Base-by-base conservation (phyloP, 1,139 yeast species). In the Nadsonia commutata region DNA sequence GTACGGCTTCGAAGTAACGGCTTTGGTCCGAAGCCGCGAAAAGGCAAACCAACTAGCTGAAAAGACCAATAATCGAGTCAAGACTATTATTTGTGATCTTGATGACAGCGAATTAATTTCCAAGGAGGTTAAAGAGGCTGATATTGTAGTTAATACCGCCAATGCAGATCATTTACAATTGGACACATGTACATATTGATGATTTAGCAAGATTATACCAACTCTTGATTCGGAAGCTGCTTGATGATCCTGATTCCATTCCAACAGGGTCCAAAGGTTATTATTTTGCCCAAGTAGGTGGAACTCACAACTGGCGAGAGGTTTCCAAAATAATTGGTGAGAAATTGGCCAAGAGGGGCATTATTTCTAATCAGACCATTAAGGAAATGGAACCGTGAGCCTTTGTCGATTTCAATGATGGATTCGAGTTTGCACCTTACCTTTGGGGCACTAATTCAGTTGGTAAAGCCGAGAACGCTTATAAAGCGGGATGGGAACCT, bases 131-230 rank as follows among this genome's bases (percentile, higher is more conserved):
- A 43, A 46, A 0, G 44, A 46, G 4, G 58, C 59, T 38, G 65
- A 64, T 45, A 54, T 65, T 37, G 56, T 65, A 20, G 56, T 67
- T 44, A 62, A 65, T 51, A 58, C 69, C 5, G 71, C 71, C 5
- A 55, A 65, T 42, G 65, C 62, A 31, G 68, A 65, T 49, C 63
- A 63, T 49, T 54, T 62, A 59, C 48, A 51, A 56, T 38, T 67
- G 71, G 71, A 58, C 58, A 42, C 67, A 63, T 42, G 53, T 67
- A 36, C 65, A 67, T 48, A 60, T 67, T 40, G 49, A 56, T 19
- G 70, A 67, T 47, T 52, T 67, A 45, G 70, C 68, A 6, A 54
- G 53, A 2, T 53, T 66, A 40, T 67, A 64, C 50, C 33, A 27
- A 11, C 4, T 8, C 5, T 11, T 27, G 9, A 27, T 13, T 3